Evolutionary conservation across 768 basidiomycete genomes (phyloP).

Genomic region (Lepiota venenata): DNA sequence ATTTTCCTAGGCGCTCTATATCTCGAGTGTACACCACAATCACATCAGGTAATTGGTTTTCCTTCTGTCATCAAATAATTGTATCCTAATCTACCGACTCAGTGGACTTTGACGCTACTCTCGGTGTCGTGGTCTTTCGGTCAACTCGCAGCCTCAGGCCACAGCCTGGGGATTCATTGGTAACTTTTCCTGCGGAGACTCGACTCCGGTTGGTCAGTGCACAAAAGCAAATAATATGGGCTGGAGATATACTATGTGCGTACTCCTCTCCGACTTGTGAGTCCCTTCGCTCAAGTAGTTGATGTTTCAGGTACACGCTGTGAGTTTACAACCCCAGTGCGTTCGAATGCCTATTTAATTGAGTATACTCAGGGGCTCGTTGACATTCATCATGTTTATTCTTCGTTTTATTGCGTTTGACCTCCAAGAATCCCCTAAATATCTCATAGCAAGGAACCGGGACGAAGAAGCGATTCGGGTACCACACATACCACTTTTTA

Average conservation of each 20-base stretch:
- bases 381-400: constrained; percentile 53
- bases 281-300: background rate
- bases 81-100: background rate
- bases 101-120: constrained; percentile 5
- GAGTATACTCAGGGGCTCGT: constrained; percentile 30
- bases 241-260: constrained; percentile 55
- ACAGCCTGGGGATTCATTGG: constrained; percentile 53
- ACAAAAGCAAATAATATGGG: constrained; percentile 50
- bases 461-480: constrained; percentile 54
- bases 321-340: background rate
- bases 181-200: constrained; percentile 46
- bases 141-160: constrained; percentile 23
- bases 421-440: constrained; percentile 62
- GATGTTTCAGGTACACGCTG: constrained; percentile 1
- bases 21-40: constrained; percentile 8
- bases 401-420: constrained; percentile 54
- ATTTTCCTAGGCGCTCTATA: constrained; percentile 6
- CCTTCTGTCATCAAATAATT: background rate
- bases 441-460: constrained; percentile 51
- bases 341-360: background rate
- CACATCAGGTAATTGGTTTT: constrained; percentile 5
- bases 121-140: background rate
- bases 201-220: constrained; percentile 35
- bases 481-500: too few species aligned
- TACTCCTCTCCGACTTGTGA: constrained; percentile 11